phyloP scores from a whole-genome alignment of 345 rosid genomes.

The Camelina neglecta region DNA sequence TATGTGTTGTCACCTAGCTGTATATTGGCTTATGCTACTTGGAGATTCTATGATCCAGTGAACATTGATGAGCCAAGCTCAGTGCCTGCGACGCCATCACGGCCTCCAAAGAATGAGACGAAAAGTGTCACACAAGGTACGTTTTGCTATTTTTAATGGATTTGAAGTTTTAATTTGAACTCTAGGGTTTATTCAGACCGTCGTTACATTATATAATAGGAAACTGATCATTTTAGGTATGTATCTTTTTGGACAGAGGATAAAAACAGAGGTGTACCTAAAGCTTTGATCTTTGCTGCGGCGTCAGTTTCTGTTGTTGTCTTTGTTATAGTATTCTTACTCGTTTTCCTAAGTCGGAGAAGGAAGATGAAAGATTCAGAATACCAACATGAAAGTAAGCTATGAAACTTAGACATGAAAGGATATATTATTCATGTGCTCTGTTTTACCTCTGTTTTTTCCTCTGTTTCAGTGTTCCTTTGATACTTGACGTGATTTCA shows the following conservation, averaged over 20 bases:
- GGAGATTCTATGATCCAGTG: slow-evolving; percentile 42
- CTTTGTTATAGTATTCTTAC: slow-evolving; percentile 8
- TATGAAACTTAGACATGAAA: neutral
- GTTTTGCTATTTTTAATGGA: slow-evolving; percentile 12
- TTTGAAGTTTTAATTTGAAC: neutral
- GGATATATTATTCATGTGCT: neutral
- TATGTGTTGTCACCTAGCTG: slow-evolving; percentile 51
- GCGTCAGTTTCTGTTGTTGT: slow-evolving; percentile 11
- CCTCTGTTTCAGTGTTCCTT: slow-evolving; percentile 9
- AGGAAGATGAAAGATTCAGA: neutral
- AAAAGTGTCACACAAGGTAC: slow-evolving; percentile 29
- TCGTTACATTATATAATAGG: neutral
- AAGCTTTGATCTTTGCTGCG: slow-evolving; percentile 29
- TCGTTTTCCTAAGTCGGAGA: neutral
- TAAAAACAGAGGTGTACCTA: slow-evolving; percentile 29
- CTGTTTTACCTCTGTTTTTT: no score
- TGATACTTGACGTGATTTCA: neutral
- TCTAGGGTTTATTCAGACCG: neutral
- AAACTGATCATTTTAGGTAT: neutral
- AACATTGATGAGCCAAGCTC: slow-evolving; percentile 32
- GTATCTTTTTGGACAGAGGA: slow-evolving; percentile 2
- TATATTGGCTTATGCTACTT: slow-evolving; percentile 40
- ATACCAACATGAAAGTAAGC: slow-evolving; percentile 31
- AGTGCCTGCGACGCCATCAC: slow-evolving; percentile 27
- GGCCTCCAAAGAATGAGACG: slow-evolving; percentile 26